Conservation (phyloP, 1,139 yeast species). For the Candida pseudoviswanathii region DNA sequence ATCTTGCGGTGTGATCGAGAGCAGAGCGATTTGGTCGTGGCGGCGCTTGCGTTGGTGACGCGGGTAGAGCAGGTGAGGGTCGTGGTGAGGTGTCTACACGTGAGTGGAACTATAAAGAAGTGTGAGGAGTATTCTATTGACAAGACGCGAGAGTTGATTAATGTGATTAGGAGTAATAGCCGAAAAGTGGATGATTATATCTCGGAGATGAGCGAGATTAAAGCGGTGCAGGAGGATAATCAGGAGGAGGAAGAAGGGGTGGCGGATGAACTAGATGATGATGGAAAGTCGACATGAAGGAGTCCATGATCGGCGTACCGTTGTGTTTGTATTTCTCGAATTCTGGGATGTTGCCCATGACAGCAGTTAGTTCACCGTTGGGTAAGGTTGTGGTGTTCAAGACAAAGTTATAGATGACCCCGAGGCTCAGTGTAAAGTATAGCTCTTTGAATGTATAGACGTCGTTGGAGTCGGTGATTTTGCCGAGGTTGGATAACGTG, state of each 20-base stretch:
- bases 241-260: slow-evolving; percentile 8
- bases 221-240: neutral
- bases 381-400: slow-evolving; percentile 23
- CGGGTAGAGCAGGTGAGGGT: slow-evolving; percentile 54
- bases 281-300: slow-evolving; percentile 11
- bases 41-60: slow-evolving; percentile 68
- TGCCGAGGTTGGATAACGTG: slow-evolving; percentile 26
- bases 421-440: slow-evolving; percentile 25
- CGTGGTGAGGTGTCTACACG: slow-evolving; percentile 63
- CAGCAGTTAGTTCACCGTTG: slow-evolving; percentile 22
- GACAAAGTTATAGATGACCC: slow-evolving; percentile 22
- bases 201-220: slow-evolving; percentile 2
- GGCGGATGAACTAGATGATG: neutral
- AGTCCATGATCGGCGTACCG: slow-evolving; percentile 14
- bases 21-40: slow-evolving; percentile 62
- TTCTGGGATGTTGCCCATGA: slow-evolving; percentile 23
- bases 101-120: slow-evolving; percentile 88
- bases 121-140: slow-evolving; percentile 68
- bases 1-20: slow-evolving; percentile 77
- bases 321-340: slow-evolving; percentile 14
- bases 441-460: slow-evolving; percentile 18
- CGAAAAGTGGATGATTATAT: slow-evolving; percentile 5
- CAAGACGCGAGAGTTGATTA: slow-evolving; percentile 42
- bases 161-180: slow-evolving; percentile 14
- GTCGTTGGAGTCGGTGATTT: slow-evolving; percentile 15